A percentile compares a stretch with the other conserved stretches of the same genome.
Conservation (phyloP, 2,329 filamentous ascomycete species). For the Hymenoscyphus scutula region DNA sequence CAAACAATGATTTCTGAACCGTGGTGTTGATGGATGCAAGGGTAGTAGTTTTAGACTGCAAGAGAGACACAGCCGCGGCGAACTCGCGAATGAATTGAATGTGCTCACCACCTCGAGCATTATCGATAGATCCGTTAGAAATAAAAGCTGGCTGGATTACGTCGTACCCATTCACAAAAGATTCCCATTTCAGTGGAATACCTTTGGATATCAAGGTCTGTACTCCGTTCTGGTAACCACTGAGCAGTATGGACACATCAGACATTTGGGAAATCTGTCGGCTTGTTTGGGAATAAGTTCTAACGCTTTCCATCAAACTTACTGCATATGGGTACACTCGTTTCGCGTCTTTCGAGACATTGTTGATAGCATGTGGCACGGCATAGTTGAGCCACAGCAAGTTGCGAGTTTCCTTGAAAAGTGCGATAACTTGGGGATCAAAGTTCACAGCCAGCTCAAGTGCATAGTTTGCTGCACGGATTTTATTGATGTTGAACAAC, state of each 20-base stretch:
- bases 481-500: conserved; percentile 84
- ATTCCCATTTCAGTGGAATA: conserved; percentile 91
- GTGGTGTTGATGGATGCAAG: conserved; percentile 77
- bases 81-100: conserved; percentile 96
- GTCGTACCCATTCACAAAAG: conserved; percentile 95
- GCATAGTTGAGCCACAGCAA: conserved; percentile 92
- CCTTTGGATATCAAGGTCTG: conserved; percentile 82
- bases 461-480: conserved; percentile 84
- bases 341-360: conserved; percentile 97
- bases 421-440: conserved; percentile 90
- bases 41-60: conserved; percentile 83
- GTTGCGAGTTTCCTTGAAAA: conserved; percentile 98
- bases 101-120: conserved; percentile 67
- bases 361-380: conserved; percentile 91
- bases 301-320: conserved; percentile 97
- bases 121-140: conserved; percentile 58
- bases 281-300: conserved; percentile 85
- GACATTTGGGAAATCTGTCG: conserved; percentile 82
- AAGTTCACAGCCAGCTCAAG: conserved; percentile 94
- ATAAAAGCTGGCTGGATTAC: conserved; percentile 65
- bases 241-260: conserved; percentile 81
- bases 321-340: conserved; percentile 97
- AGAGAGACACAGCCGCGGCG: conserved; percentile 77
- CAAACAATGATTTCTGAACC: conserved; percentile 75
- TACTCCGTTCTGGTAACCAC: conserved; percentile 88